Conservation (phyloP, 2,329 filamentous ascomycete genomes). For the Diaporthe velutina region DNA sequence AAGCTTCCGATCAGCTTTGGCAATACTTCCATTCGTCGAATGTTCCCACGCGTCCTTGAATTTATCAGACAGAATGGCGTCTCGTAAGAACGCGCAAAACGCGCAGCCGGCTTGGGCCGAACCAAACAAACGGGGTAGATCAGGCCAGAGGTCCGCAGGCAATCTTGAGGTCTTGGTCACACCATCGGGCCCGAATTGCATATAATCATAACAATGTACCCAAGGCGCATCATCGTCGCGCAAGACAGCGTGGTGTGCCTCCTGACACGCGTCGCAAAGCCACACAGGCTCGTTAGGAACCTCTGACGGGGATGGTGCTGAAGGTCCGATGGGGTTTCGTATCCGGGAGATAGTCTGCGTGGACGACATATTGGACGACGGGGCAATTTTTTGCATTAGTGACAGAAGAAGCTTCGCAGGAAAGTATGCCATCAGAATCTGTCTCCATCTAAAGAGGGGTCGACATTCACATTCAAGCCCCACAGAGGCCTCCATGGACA, state of each 20-base stretch:
- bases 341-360: neutral
- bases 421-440: neutral
- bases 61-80: neutral
- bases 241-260: neutral
- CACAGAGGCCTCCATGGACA: too few relatives aligned
- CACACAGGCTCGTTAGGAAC: neutral
- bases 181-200: neutral
- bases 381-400: neutral
- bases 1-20: fast-evolving
- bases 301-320: neutral
- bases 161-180: neutral
- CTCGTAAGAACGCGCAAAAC: neutral
- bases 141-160: neutral
- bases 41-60: neutral
- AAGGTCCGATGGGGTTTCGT: neutral
- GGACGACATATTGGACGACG: neutral
- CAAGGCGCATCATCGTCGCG: neutral
- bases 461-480: neutral
- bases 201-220: neutral
- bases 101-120: neutral
- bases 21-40: fast-evolving
- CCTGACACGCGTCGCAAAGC: neutral
- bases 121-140: neutral
- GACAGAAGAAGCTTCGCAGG: neutral
- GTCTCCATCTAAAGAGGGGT: neutral